These are phyloP conservation scores for Pseudogymnoascus sp. DNA, from an alignment of 2,329 filamentous ascomycete species.

Conservation along the genomic window DNA sequence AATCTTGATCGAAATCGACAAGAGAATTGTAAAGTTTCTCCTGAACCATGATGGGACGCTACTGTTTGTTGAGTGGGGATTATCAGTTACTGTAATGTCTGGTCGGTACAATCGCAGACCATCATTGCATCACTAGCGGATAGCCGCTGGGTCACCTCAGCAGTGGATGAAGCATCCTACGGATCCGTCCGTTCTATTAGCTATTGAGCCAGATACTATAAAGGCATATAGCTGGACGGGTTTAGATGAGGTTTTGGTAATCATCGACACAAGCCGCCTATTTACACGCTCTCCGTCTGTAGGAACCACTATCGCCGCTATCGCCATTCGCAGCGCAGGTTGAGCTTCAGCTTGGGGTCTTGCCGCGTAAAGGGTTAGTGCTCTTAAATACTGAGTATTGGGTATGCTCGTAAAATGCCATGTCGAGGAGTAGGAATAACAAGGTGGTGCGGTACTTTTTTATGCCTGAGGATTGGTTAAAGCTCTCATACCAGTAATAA, in stretches of 20 bases:
- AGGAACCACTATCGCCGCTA: not conserved
- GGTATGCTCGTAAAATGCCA: conserved; percentile 2
- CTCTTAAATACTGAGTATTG: conserved; percentile 6
- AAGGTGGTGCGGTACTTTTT: conserved; percentile 9
- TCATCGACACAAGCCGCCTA: not conserved
- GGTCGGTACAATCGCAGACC: not conserved
- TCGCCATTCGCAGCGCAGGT: not conserved
- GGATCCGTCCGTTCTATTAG: not conserved
- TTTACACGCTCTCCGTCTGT: not conserved
- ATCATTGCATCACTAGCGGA: not conserved
- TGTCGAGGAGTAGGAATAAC: not conserved
- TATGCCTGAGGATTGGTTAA: conserved; percentile 11
- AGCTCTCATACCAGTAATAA: not conserved
- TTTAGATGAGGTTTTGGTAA: not conserved
- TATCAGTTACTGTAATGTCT: not conserved
- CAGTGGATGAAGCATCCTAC: conserved; percentile 10
- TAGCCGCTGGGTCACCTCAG: not conserved
- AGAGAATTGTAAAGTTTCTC: conserved; percentile 2
- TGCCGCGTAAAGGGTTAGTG: conserved; percentile 5
- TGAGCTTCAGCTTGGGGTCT: conserved; percentile 9
- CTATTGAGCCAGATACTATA: not conserved
- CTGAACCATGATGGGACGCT: not conserved
- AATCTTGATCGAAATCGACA: not conserved
- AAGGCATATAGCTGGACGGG: not conserved
- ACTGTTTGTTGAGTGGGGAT: not conserved